Conservation (phyloP, 768 basidiomycete species). For the Lentinula detonsa region DNA sequence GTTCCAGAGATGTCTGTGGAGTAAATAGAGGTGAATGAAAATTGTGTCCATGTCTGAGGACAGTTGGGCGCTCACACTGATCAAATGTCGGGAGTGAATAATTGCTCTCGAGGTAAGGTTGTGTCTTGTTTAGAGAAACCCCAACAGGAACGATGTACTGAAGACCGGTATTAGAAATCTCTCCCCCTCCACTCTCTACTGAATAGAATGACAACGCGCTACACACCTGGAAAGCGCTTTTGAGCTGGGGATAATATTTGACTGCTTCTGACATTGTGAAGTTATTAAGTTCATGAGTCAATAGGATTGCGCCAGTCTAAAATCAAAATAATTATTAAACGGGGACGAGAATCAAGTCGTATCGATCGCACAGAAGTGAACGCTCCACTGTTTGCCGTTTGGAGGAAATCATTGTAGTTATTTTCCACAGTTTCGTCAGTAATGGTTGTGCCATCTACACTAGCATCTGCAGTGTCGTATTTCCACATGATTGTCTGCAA, state of each 20-base stretch:
- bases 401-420: conserved; percentile 50
- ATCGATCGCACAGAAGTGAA: conserved; percentile 27
- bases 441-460: conserved; percentile 10
- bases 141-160: conserved; percentile 48
- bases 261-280: conserved; percentile 57
- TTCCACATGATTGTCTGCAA: conserved; percentile 71
- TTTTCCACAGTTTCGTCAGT: conserved; percentile 39
- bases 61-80: conserved; percentile 31
- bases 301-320: conserved; percentile 45
- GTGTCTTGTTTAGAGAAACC: conserved; percentile 42
- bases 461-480: conserved; percentile 54
- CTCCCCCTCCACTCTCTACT: too few relatives aligned
- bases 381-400: conserved; percentile 36
- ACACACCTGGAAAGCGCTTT: conserved; percentile 32
- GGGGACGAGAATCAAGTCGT: conserved; percentile 7
- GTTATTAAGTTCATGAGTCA: conserved; percentile 56
- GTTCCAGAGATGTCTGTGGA: neutral
- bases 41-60: neutral
- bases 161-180: conserved; percentile 5
- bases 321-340: conserved; percentile 17
- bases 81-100: conserved; percentile 36
- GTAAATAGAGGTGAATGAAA: too few relatives aligned
- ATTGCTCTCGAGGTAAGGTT: conserved; percentile 46
- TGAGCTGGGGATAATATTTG: conserved; percentile 40
- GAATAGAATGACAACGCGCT: neutral